These are phyloP conservation scores for Komagataella mondaviorum DNA, from an alignment of 805 yeast genomes.

Conservation along the genomic window DNA sequence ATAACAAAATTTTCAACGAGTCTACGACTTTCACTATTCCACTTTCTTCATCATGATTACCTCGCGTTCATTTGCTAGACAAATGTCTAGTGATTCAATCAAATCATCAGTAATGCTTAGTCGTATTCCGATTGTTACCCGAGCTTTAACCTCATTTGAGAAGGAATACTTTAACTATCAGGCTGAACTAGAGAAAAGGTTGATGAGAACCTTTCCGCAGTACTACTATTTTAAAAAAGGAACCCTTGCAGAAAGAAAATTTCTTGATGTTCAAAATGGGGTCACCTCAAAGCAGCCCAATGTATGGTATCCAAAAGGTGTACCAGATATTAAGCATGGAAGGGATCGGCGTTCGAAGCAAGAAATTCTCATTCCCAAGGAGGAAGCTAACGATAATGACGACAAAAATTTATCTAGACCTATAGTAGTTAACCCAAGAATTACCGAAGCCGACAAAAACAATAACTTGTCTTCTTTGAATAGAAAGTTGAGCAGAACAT, in stretches of 20 bases:
- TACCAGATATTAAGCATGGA: constrained; percentile 75
- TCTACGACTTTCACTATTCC: not conserved
- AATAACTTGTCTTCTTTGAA: constrained; percentile 60
- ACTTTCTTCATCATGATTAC: not conserved
- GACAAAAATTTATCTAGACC: constrained; percentile 51
- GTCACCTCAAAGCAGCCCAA: constrained; percentile 64
- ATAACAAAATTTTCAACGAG: not conserved
- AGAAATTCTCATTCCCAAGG: constrained; percentile 60
- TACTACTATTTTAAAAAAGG: constrained; percentile 88
- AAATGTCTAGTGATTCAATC: constrained; percentile 5
- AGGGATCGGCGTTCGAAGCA: constrained; percentile 84
- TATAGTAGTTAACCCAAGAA: constrained; percentile 55
- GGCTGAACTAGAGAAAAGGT: constrained; percentile 70
- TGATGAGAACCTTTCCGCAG: constrained; percentile 96
- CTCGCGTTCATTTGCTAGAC: not conserved
- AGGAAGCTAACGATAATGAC: constrained; percentile 23
- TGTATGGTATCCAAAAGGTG: constrained; percentile 70
- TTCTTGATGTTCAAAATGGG: constrained; percentile 57
- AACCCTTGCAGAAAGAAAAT: constrained; percentile 75
- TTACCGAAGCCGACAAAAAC: constrained; percentile 60
- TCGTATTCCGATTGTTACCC: constrained; percentile 76
- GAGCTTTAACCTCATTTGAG: constrained; percentile 63
- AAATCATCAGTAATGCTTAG: constrained; percentile 53
- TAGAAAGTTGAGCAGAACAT: constrained; percentile 64
- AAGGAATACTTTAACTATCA: constrained; percentile 69